phyloP scores from a whole-genome alignment of 192 early-diverging fungal genomes.

The Coemansia sp. region DNA sequence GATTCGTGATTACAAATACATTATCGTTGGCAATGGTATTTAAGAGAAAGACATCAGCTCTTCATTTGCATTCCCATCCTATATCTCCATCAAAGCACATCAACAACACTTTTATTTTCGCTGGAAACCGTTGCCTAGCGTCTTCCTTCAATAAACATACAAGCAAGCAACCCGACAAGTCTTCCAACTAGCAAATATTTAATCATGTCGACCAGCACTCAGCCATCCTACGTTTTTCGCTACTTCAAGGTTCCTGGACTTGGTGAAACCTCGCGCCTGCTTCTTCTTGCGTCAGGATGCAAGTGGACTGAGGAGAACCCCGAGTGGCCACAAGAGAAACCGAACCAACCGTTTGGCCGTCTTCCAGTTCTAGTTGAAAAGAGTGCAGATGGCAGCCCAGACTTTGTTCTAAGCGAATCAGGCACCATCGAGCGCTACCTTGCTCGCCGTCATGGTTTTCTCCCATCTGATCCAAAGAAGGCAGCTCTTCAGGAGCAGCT shows the following conservation, averaged over 20 bases:
- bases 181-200: background rate
- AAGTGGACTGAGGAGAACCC: slow-evolving; percentile 49
- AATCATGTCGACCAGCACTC: background rate
- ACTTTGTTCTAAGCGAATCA: slow-evolving; percentile 46
- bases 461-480: slow-evolving; percentile 35
- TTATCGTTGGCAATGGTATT: no score
- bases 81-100: background rate
- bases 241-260: slow-evolving; percentile 39
- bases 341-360: slow-evolving; percentile 55
- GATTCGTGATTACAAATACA: no score
- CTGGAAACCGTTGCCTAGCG: background rate
- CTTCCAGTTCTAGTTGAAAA: slow-evolving; percentile 58
- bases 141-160: background rate
- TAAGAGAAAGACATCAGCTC: background rate
- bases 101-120: background rate
- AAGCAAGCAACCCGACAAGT: background rate
- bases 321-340: slow-evolving; percentile 57
- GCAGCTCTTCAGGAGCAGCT: slow-evolving; percentile 41
- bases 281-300: slow-evolving; percentile 49
- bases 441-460: slow-evolving; percentile 43
- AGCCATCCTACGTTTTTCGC: slow-evolving; percentile 27
- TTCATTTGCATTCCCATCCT: no score
- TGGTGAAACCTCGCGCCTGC: slow-evolving; percentile 26
- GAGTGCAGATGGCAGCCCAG: slow-evolving; percentile 30
- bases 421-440: slow-evolving; percentile 59